A percentile compares a stretch with the other conserved stretches of the same genome.
Evolutionary conservation across 202 grass and related monocot genomes (phyloP).

Genomic region (Musa balbisiana): DNA sequence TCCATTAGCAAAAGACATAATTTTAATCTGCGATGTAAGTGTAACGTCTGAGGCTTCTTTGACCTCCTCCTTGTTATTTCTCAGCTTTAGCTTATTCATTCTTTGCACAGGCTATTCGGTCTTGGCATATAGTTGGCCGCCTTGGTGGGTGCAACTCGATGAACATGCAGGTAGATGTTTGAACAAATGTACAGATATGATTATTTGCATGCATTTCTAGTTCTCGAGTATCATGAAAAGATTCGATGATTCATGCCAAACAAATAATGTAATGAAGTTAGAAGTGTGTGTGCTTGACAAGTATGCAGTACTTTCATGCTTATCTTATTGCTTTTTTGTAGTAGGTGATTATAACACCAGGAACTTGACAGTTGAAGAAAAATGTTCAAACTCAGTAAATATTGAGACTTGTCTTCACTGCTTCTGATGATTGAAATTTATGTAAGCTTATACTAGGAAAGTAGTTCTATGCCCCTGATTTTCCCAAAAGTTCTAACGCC

Average conservation of each 20-base stretch:
- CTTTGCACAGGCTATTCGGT: slow-evolving; percentile 58
- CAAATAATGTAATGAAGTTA: background rate
- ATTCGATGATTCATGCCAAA: background rate
- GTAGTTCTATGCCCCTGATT: no score
- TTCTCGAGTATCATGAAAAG: background rate
- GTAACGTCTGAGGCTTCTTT: slow-evolving; percentile 1
- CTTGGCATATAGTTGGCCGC: slow-evolving; percentile 78
- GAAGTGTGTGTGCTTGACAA: background rate
- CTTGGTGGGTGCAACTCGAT: slow-evolving; percentile 95
- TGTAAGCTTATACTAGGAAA: background rate
- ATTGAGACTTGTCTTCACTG: no score
- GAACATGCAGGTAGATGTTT: slow-evolving; percentile 64
- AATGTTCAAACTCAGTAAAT: no score
- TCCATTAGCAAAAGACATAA: slow-evolving; percentile 65
- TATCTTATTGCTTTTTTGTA: no score
- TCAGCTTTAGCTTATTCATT: slow-evolving; percentile 18
- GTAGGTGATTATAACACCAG: no score
- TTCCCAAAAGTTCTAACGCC: no score
- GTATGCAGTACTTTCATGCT: background rate
- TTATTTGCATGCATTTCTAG: background rate
- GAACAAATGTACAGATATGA: slow-evolving; percentile 17
- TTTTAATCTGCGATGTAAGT: slow-evolving; percentile 78
- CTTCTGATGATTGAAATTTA: background rate
- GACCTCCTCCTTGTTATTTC: slow-evolving; percentile 9
- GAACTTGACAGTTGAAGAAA: no score